Evolutionary conservation across 1,284 basidiomycete species (phyloP).

Genomic region (Marasmius tenuissimus): DNA sequence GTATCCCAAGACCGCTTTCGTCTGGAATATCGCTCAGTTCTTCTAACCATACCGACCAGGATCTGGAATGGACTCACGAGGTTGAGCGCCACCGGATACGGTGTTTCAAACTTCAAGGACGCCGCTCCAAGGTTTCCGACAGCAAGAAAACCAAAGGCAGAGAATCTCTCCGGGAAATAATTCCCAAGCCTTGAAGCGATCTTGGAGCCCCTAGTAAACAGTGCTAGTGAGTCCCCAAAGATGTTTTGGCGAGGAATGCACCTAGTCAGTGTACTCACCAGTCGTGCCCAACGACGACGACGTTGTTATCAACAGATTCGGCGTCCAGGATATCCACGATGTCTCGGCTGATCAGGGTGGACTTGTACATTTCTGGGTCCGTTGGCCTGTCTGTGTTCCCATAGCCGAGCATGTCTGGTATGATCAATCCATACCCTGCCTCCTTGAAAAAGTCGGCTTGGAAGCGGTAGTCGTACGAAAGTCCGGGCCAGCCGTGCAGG

Average conservation of each 20-base stretch:
- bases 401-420: slow-evolving; percentile 43
- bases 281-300: slow-evolving; percentile 47
- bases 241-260: neutral
- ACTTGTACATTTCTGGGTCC: slow-evolving; percentile 27
- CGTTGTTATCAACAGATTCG: slow-evolving; percentile 31
- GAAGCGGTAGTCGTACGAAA: slow-evolving; percentile 42
- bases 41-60: slow-evolving; percentile 9
- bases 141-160: slow-evolving; percentile 42
- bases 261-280: slow-evolving; percentile 32
- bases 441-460: slow-evolving; percentile 38
- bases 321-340: slow-evolving; percentile 42
- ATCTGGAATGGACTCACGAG: slow-evolving; percentile 17
- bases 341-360: neutral
- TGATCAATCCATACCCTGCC: slow-evolving; percentile 40
- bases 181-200: slow-evolving; percentile 34
- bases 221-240: neutral
- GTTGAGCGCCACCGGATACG: slow-evolving; percentile 9
- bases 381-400: slow-evolving; percentile 39
- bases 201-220: neutral
- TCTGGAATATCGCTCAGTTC: slow-evolving; percentile 12
- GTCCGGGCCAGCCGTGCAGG: slow-evolving; percentile 48
- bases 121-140: slow-evolving; percentile 36
- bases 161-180: slow-evolving; percentile 37
- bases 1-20: slow-evolving; percentile 24
- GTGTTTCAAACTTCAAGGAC: neutral